Evolutionary conservation across 116 monocot species (phyloP).

Genomic region (Cymodocea nodosa): DNA sequence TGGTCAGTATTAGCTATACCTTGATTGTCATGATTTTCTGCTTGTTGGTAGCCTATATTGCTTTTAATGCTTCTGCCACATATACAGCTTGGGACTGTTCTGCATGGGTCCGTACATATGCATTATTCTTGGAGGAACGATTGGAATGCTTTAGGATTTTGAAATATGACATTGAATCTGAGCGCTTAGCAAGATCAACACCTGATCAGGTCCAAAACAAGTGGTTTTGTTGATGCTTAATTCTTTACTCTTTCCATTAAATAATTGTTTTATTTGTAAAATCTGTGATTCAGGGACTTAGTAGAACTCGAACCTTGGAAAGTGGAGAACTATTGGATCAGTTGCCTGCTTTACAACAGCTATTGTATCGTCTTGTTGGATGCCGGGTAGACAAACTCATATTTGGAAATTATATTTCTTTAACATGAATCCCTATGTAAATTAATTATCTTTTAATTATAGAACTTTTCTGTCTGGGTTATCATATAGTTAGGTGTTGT

Average conservation of each 20-base stretch:
- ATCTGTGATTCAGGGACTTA: conserved; percentile 39
- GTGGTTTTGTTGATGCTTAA: not conserved
- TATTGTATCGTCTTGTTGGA: conserved; percentile 83
- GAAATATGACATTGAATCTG: conserved; percentile 81
- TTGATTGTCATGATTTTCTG: not conserved
- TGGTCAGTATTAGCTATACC: conserved; percentile 24
- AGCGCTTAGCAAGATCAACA: conserved; percentile 45
- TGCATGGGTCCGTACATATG: conserved; percentile 93
- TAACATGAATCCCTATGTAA: not conserved
- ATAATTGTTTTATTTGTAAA: not conserved
- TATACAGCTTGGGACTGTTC: conserved; percentile 90
- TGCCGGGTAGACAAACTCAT: conserved; percentile 43
- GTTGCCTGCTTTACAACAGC: conserved; percentile 89
- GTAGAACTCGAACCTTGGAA: conserved; percentile 68
- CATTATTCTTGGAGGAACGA: conserved; percentile 91
- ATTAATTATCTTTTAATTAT: not conserved
- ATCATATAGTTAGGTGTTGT: no score
- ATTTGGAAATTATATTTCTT: not conserved
- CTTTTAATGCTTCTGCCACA: not conserved
- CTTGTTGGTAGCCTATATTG: not conserved
- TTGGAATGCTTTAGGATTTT: conserved; percentile 78
- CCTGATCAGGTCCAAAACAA: conserved; percentile 48
- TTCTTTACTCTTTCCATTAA: not conserved
- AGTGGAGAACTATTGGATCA: conserved; percentile 73
- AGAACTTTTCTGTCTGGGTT: no score